Evolutionary conservation across 176 grass and related monocot genomes (phyloP), one percentile per base, ranked within the genome.

Genomic region (Hyparrhenia diplandra): DNA sequence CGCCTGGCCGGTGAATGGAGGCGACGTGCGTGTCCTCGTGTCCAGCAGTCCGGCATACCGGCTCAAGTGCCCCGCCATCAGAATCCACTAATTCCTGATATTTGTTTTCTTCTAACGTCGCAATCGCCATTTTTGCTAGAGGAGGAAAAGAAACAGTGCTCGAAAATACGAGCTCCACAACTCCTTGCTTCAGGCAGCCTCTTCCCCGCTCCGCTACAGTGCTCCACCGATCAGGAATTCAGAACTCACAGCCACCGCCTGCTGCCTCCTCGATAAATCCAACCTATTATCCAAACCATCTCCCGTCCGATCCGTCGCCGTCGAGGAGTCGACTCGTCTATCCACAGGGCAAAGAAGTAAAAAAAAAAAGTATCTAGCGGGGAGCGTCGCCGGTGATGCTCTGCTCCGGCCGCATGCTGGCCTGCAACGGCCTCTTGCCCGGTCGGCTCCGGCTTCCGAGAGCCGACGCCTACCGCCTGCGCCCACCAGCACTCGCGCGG

Each of bases 331-430:
- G 34, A 18, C 36, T 51, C 10, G 25, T 64, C 32, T 68, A 76
- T 69, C 82, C 73, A 75, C 11, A 59, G 28, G 46, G 45, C 20
- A 16, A 66, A 47, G 1, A 31, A 5, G 2, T 2, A 20, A 5
- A 29, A n/a, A 32, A 11, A 24, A 6, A 45, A 16, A 51, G 14
- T 67, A 83, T 67, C 28, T 18, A 2, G 52, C 18, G 12, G 64
- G 51, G 41, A 81, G 32, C 27, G 32, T 66, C 65, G 69, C 79
- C 67, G 37, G 85, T 70, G 78, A 99, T 99, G 96, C 90, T 95
- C 67, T 93, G 90, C 73, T 89, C 92, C 66, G 88, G 90, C 51
- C 88, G 96, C 27, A 99, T 93, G 72, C 87, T 99, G 23, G 80
- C 84, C 59, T 91, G 83, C 79, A 84, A 89, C 68, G 73, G 90